A percentile compares a stretch with the other conserved stretches of the same genome.
These are phyloP conservation scores for Primulina eburnea DNA, from an alignment of 257 asterid species.

Conservation along the genomic window DNA sequence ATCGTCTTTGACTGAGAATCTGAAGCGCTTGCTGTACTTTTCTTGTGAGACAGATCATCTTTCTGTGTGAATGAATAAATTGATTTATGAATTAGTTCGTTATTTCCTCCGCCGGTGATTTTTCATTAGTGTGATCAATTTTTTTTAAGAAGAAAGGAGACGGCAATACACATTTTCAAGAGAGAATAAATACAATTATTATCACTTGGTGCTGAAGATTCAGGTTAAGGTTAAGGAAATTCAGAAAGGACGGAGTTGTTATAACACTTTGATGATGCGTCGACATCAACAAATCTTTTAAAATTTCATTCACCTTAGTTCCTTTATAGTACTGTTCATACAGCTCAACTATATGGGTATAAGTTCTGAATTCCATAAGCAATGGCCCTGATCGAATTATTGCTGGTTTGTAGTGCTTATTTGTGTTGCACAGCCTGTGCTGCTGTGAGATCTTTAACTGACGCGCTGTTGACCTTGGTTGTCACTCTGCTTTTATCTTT, in stretches of 20 bases:
- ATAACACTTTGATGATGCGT: not conserved
- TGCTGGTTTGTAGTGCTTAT: not conserved
- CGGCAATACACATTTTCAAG: not conserved
- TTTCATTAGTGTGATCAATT: not conserved
- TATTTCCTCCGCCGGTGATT: not conserved
- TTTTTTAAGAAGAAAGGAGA: not conserved
- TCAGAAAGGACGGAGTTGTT: constrained; percentile 5
- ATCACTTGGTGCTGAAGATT: not conserved
- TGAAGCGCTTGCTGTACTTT: not conserved
- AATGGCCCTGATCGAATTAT: not conserved
- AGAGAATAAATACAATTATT: not conserved
- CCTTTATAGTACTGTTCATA: not conserved
- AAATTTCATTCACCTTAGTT: not conserved
- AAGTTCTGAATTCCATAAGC: not conserved
- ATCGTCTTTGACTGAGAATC: not conserved
- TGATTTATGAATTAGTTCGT: not conserved
- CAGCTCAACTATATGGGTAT: not conserved
- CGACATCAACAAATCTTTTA: no score
- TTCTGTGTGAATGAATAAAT: not conserved
- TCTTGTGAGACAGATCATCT: not conserved
- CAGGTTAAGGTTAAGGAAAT: constrained; percentile 2
- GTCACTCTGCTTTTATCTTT: not conserved
- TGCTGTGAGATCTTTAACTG: constrained; percentile 1
- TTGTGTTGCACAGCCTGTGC: not conserved
- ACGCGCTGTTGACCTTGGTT: not conserved